Evolutionary conservation across 1,284 basidiomycete species (phyloP), one percentile per base, ranked within the genome.

Genomic region (Apiotrichum porosum): DNA sequence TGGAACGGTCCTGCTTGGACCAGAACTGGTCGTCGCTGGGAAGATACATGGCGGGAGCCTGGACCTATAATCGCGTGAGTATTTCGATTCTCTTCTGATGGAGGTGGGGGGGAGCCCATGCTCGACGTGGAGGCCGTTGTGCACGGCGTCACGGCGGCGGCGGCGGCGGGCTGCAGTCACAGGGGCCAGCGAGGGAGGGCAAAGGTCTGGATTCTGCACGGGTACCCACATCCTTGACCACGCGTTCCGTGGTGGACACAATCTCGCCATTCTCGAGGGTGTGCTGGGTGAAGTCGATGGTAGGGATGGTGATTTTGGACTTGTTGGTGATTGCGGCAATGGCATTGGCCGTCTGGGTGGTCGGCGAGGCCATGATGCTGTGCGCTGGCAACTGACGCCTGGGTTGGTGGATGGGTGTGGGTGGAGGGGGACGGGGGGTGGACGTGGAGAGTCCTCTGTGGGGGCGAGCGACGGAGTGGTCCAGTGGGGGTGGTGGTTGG

Each of bases 21-120:
- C 84, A 94, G 80, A 97, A 97, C 72, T 98, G 90, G 54, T 88
- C 88, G 63, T 89, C 84, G 3, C 91, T 92, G 0, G 94, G 94
- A 48, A 85, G 81, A 57, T 79, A 80, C 84, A 95, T 93, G 44
- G 94, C 94, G 19, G 91, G 91, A 19, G 90, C 89, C 83, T 94
- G 91, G 8, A 94, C 88, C 85, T 94, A n/a, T 5, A 12, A 34
- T 34, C 14, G 32, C 9, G 15, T 34, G 9, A 15, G 15, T n/a
- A 18, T 12, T 34, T 13, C 6, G 32, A 28, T 15, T 34, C 32
- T 15, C 15, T 15, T 17, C 14, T 34, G 32, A n/a, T 15, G 17
- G 15, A 34, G 32, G 32, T 34, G 32, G 12, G 14, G 32, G 9
- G 15, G 32, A 34, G 32, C 15, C 9, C 32, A 34, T 12, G 26